phyloP scores from a whole-genome alignment of 2,329 filamentous ascomycete species.

The Truncatella angustata region DNA sequence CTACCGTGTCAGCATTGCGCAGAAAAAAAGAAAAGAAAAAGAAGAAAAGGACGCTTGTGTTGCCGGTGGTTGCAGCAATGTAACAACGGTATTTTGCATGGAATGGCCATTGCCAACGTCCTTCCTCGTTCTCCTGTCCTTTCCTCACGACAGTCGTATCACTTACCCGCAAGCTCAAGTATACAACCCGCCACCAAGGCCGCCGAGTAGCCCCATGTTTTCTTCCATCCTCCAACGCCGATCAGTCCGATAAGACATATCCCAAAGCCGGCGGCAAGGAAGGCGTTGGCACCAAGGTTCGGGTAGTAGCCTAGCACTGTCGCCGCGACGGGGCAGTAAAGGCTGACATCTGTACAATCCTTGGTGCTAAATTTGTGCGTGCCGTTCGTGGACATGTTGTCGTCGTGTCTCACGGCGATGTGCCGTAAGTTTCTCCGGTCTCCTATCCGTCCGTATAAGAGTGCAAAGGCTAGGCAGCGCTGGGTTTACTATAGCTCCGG shows the following conservation, averaged over 20 bases:
- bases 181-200: slow-evolving; percentile 48
- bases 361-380: slow-evolving; percentile 1
- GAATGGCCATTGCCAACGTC: neutral
- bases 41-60: too few relatives aligned
- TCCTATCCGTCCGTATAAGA: too few relatives aligned
- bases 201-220: slow-evolving; percentile 53
- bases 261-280: slow-evolving; percentile 51
- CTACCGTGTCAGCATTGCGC: neutral
- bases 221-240: slow-evolving; percentile 44
- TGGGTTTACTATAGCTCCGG: too few relatives aligned
- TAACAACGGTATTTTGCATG: too few relatives aligned
- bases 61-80: too few relatives aligned
- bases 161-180: slow-evolving; percentile 49
- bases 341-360: slow-evolving; percentile 36
- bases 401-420: neutral
- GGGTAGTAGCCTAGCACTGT: slow-evolving; percentile 58
- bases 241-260: slow-evolving; percentile 40
- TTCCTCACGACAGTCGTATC: too few relatives aligned
- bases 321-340: slow-evolving; percentile 46
- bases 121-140: neutral
- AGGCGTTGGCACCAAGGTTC: slow-evolving; percentile 53
- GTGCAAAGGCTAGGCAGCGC: too few relatives aligned
- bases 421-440: neutral
- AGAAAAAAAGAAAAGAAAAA: too few relatives aligned
- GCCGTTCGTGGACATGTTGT: slow-evolving; percentile 1